These are phyloP conservation scores for Phialophora verrucosa DNA, from an alignment of 2,329 filamentous ascomycete species.

Conservation along the genomic window DNA sequence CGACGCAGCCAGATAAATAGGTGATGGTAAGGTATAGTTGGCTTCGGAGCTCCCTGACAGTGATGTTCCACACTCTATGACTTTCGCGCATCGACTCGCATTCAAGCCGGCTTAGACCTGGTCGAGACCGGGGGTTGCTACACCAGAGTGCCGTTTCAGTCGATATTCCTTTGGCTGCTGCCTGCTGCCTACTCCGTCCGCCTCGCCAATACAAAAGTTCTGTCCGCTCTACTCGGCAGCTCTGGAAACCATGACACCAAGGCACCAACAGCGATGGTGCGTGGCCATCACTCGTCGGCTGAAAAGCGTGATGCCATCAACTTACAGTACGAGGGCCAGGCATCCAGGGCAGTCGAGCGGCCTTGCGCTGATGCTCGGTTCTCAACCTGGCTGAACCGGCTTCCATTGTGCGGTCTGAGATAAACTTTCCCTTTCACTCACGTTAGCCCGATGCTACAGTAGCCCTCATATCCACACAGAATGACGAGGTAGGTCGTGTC, in stretches of 20 bases:
- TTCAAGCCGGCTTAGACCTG: background rate
- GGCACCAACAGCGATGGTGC: background rate
- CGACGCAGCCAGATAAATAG: background rate
- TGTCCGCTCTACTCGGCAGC: background rate
- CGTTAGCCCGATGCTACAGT: no score
- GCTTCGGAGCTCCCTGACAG: background rate
- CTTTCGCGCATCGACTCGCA: background rate
- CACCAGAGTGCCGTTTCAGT: background rate
- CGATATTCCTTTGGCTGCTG: background rate
- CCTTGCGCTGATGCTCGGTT: background rate
- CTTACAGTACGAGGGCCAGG: background rate
- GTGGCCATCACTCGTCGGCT: background rate
- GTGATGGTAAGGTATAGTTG: background rate
- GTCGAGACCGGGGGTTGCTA: background rate
- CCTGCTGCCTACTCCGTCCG: background rate
- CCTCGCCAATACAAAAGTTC: background rate
- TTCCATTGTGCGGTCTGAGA: background rate
- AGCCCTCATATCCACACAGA: no score
- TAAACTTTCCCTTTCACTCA: no score
- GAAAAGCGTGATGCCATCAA: background rate
- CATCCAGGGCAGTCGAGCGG: background rate
- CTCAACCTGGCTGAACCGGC: background rate
- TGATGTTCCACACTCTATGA: background rate
- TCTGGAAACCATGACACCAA: background rate
- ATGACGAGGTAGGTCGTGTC: no score